These are phyloP conservation scores for Ormosia semicastrata DNA, from an alignment of 306 rosid species.

Conservation along the genomic window DNA sequence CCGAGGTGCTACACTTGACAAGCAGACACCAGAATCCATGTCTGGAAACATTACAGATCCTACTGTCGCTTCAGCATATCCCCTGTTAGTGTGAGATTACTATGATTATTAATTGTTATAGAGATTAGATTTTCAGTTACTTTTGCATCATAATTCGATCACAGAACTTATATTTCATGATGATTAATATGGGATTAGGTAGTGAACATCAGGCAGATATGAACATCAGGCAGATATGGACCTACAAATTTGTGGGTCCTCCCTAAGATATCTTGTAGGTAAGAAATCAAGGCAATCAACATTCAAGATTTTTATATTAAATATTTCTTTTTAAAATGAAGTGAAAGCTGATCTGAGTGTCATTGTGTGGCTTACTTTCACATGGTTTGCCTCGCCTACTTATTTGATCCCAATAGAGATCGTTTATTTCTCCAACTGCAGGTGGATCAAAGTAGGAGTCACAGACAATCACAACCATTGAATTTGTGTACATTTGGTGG, in stretches of 20 bases:
- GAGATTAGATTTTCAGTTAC: slow-evolving; percentile 55
- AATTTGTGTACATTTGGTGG: slow-evolving; percentile 40
- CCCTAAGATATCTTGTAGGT: slow-evolving; percentile 43
- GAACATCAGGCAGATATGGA: no score
- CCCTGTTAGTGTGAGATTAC: slow-evolving; percentile 27
- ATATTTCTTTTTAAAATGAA: slow-evolving; percentile 40
- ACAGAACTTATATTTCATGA: slow-evolving; percentile 43
- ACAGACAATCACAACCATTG: slow-evolving; percentile 49
- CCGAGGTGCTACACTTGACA: slow-evolving; percentile 40
- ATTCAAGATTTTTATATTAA: slow-evolving; percentile 27
- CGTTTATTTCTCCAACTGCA: slow-evolving; percentile 76
- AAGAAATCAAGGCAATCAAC: slow-evolving; percentile 46
- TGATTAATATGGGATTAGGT: slow-evolving; percentile 53
- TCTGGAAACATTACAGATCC: slow-evolving; percentile 30
- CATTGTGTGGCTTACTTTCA: slow-evolving; percentile 47
- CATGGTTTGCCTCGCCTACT: slow-evolving; percentile 60
- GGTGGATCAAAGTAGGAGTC: slow-evolving; percentile 72
- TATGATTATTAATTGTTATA: slow-evolving; percentile 43
- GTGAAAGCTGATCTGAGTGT: slow-evolving; percentile 54
- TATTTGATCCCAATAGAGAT: slow-evolving; percentile 56
- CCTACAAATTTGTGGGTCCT: slow-evolving; percentile 47
- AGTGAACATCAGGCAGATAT: slow-evolving; percentile 66
- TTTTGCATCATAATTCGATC: slow-evolving; percentile 55
- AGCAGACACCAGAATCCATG: slow-evolving; percentile 27
- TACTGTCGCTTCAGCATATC: slow-evolving; percentile 28